Conservation (phyloP, 495 filamentous ascomycete species). For the Cercophora newfieldiana region DNA sequence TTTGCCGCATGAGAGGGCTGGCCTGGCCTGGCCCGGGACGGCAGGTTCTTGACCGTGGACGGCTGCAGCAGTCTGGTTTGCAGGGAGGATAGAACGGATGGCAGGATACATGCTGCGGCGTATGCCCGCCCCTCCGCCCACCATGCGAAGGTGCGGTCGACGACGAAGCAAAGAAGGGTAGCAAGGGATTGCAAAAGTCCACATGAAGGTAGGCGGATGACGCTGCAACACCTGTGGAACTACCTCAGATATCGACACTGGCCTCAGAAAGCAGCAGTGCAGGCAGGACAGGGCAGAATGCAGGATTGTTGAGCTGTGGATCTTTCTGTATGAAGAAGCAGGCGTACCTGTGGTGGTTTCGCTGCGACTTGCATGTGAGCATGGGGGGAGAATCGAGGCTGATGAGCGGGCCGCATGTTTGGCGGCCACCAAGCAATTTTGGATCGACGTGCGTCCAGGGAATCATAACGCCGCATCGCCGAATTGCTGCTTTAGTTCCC, state of each 20-base stretch:
- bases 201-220: not conserved
- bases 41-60: too few relatives aligned
- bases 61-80: not conserved
- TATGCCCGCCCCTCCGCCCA: not conserved
- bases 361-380: not conserved
- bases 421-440: not conserved
- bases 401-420: not conserved
- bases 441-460: not conserved
- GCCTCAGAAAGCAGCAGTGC: not conserved
- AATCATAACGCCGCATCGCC: not conserved
- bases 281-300: not conserved
- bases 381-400: not conserved
- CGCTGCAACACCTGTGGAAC: not conserved
- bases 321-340: not conserved
- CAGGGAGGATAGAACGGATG: not conserved
- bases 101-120: not conserved
- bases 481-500: not conserved
- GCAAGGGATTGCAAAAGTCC: not conserved
- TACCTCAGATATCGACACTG: not conserved
- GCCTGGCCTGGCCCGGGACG: not conserved
- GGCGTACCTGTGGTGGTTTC: not conserved
- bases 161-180: not conserved
- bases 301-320: not conserved
- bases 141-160: not conserved
- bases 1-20: constrained; percentile 1